These are phyloP conservation scores for Thuidium tamariscinum DNA, from an alignment of 225 moss, liverwort and hornwort species.

Conservation along the genomic window DNA sequence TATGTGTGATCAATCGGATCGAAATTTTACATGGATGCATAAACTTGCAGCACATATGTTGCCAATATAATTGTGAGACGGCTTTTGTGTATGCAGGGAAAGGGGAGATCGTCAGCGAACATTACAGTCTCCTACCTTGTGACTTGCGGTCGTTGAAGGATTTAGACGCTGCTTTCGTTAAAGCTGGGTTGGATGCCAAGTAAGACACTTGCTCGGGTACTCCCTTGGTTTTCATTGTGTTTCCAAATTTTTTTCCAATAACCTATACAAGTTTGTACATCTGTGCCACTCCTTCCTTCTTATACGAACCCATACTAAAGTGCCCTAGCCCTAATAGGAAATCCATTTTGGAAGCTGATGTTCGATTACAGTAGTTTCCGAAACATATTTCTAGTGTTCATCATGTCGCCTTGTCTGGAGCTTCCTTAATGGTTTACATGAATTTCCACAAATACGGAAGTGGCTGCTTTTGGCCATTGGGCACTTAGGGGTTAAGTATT, in stretches of 20 bases:
- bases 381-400: neutral
- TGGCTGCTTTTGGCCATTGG: neutral
- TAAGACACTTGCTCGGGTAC: constrained; percentile 30
- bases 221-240: constrained; percentile 9
- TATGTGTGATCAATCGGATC: neutral
- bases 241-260: neutral
- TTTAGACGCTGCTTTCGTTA: constrained; percentile 45
- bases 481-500: neutral
- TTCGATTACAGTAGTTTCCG: neutral
- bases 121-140: constrained; percentile 73
- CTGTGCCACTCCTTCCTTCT: neutral
- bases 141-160: constrained; percentile 61
- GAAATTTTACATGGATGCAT: neutral
- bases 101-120: constrained; percentile 64
- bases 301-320: neutral
- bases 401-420: neutral
- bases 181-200: constrained; percentile 74
- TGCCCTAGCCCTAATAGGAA: too few relatives aligned
- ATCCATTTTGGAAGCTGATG: neutral
- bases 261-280: neutral
- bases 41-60: neutral
- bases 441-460: neutral
- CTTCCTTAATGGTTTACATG: neutral
- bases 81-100: constrained; percentile 47
- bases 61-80: constrained; percentile 16